phyloP scores from a whole-genome alignment of 352 stramenopile species.

The Pythium monospermum region DNA sequence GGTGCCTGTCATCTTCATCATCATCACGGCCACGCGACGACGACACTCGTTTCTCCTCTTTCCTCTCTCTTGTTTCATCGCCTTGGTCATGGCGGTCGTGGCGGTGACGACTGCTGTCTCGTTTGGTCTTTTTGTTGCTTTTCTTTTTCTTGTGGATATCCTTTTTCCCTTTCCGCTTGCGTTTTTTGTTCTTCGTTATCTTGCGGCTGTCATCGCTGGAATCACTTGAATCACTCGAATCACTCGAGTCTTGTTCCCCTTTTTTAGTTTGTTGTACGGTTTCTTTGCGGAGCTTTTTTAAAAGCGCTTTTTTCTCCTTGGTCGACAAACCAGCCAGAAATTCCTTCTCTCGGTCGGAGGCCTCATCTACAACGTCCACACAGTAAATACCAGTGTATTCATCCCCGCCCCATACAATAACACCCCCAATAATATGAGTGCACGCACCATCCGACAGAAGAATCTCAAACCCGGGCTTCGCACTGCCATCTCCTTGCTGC shows the following conservation, averaged over 20 bases:
- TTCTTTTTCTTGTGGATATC: too few species aligned
- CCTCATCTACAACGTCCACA: conserved; percentile 12
- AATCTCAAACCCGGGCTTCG: conserved; percentile 50
- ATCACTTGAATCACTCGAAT: too few species aligned
- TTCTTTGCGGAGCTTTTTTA: conserved; percentile 55
- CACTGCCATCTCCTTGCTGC: conserved; percentile 26
- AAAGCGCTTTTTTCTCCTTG: conserved; percentile 56
- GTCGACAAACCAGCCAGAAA: conserved; percentile 52
- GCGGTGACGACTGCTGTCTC: too few species aligned
- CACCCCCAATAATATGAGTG: not conserved
- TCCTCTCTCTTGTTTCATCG: too few species aligned
- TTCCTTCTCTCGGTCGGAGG: conserved; percentile 35
- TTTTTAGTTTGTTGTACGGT: too few species aligned
- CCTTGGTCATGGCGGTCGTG: too few species aligned
- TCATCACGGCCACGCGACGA: too few species aligned
- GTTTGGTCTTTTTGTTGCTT: too few species aligned
- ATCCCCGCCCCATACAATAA: not conserved
- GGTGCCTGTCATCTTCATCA: conserved; percentile 1
- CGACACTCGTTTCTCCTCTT: too few species aligned
- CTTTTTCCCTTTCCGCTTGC: not conserved
- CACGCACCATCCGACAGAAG: conserved; percentile 49
- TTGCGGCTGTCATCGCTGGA: too few species aligned
- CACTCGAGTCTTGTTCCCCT: too few species aligned
- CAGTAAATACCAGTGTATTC: conserved; percentile 7
- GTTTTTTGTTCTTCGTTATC: conserved; percentile 14